phyloP scores from a whole-genome alignment of 805 yeast genomes.

The Metschnikowia hibisci region DNA sequence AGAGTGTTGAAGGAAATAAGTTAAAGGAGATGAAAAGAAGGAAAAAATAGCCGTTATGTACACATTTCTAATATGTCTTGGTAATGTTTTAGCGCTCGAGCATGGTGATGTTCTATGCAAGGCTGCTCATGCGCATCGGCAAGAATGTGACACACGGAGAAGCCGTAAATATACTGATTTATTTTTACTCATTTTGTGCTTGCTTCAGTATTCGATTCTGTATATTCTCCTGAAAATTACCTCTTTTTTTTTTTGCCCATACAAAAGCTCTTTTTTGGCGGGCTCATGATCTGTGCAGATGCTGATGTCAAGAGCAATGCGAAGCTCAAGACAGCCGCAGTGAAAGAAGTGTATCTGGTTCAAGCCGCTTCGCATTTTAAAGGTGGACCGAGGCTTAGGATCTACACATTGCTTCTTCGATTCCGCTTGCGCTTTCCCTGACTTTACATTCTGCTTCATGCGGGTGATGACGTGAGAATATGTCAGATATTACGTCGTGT shows the following conservation, averaged over 20 bases:
- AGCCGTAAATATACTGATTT: too few species aligned
- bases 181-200: too few species aligned
- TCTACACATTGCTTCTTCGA: too few species aligned
- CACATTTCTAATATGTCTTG: not conserved
- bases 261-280: not conserved
- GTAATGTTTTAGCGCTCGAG: conserved; percentile 1
- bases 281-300: not conserved
- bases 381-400: not conserved
- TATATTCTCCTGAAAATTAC: too few species aligned
- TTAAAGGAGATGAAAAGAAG: not conserved
- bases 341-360: not conserved
- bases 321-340: not conserved
- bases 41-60: not conserved
- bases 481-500: too few species aligned
- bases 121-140: not conserved
- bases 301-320: conserved; percentile 5
- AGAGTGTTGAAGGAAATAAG: too few species aligned
- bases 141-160: not conserved
- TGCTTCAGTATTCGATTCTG: too few species aligned
- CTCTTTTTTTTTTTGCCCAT: too few species aligned
- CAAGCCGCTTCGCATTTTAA: not conserved
- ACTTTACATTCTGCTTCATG: too few species aligned
- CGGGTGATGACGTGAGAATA: too few species aligned
- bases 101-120: not conserved
- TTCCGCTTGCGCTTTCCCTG: too few species aligned